Evolutionary conservation across 805 yeast genomes (phyloP), one percentile per base, ranked within the genome.

Genomic region (Ogataea thermomethanolica): DNA sequence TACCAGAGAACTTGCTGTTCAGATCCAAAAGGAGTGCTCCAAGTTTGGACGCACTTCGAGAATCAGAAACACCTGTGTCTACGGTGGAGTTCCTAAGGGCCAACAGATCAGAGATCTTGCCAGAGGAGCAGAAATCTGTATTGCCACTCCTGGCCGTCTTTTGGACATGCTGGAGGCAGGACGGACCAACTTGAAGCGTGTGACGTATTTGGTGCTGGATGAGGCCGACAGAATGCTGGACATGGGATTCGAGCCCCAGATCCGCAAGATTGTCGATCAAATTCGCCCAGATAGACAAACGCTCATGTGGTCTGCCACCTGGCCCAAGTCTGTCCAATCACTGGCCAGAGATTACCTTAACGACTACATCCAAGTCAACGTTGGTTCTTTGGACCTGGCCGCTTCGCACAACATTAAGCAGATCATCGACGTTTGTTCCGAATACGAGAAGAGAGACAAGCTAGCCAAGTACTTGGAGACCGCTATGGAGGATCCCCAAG

Each of bases 181-280:
- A 58, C 90, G 85, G 73, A 93, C 98, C 45, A 93, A 91, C 71
- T 76, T 93, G 60, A 82, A 86, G 66, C 86, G 98, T 74, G 96
- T 93, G 49, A 93, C 98, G 39, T 93, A 93, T 70, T 77, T 93
- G 65, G 98, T 93, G 48, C 77, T 93, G 59, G 99, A 93, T 69
- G 99, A 93, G 79, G 99, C 99, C 60, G 99, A 93, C 71, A 86
- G 99, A 77, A 93, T 93, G 99, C 80, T 93, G 71, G 99, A 93
- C 74, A 93, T 93, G 99, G 99, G 99, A 67, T 93, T 93, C 67
- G 99, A 93, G 76, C 98, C 98, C 54, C 98, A 91, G 78, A 93
- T 93, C 68, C 83, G 99, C 77, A 91, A 91, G 72, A 93, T 93
- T 67, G 91, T 93, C 54, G 70, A 66, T 49, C 98, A 91, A 76